Percentiles rank a stretch among this genome's conserved stretches.
phyloP scores from a whole-genome alignment of 148 eudicot species.

The Vaccinium myrtillus region DNA sequence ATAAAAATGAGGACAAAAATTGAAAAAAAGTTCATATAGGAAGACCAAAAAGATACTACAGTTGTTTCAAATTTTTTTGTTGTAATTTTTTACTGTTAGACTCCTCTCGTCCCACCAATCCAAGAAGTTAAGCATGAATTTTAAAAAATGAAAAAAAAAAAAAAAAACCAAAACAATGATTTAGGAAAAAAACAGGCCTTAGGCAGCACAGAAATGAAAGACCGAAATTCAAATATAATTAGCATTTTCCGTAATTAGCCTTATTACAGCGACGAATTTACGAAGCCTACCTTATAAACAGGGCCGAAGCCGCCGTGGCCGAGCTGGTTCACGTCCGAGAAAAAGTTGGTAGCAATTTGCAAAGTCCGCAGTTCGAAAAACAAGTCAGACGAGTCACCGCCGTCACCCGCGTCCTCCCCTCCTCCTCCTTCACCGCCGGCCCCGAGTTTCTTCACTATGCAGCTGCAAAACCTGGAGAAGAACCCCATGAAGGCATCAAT shows the following conservation, averaged over 20 bases:
- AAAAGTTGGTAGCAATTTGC: constrained; percentile 53
- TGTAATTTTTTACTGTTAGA: too few relatives aligned
- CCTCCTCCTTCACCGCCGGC: background rate
- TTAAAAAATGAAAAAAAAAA: too few relatives aligned
- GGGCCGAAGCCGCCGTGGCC: constrained; percentile 70
- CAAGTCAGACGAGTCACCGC: constrained; percentile 24
- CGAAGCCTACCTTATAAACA: constrained; percentile 49
- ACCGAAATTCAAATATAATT: background rate
- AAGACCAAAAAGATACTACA: too few relatives aligned
- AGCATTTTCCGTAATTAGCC: background rate
- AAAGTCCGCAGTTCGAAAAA: constrained; percentile 41
- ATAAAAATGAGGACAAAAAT: too few relatives aligned
- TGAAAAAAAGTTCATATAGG: too few relatives aligned
- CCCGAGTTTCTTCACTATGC: constrained; percentile 21
- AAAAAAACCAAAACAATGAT: too few relatives aligned
- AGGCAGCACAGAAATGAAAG: background rate
- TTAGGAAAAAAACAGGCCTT: too few relatives aligned
- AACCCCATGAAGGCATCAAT: constrained; percentile 24
- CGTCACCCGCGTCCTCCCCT: constrained; percentile 9
- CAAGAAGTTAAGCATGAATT: too few relatives aligned
- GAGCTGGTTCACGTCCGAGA: constrained; percentile 50
- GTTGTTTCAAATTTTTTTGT: too few relatives aligned
- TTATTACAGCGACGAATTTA: background rate
- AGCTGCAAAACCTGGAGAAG: constrained; percentile 18
- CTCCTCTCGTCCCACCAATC: too few relatives aligned